Base-by-base conservation (phyloP, 225 moss, liverwort and hornwort species). In the Sphagnum contortum region DNA sequence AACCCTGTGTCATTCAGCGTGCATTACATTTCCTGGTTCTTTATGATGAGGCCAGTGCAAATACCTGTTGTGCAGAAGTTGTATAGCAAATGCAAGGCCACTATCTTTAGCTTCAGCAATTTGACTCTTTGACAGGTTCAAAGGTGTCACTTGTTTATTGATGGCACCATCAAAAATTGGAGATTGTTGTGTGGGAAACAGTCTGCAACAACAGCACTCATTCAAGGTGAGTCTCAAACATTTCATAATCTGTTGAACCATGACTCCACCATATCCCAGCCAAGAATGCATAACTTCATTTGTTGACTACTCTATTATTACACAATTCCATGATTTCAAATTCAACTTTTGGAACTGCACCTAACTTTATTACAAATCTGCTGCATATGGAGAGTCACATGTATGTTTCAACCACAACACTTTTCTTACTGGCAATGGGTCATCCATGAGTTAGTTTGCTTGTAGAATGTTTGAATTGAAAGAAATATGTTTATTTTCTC, bases 151-250 rank as follows among this genome's bases (percentile, higher is more conserved):
- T 70, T 85, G 75, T 29, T 71, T 72, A 64, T 70, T 73, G 45
- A 92, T 75, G 12, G 66, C 74, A 61, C 68, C 78, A 65, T 92
- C 89, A 64, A 92, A 89, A 47, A 73, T 76, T 4, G 87, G n/a
- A 12, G 92, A 90, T 65, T 92, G 92, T 53, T 89, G 81, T 69
- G 77, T 12, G 8, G 92, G 92, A 12, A 65, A 89, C 47, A 83
- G 52, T 59, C 92, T 92, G 81, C 74, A 67, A 64, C 44, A 13
- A 53, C 48, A n/a, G 49, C 6, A 50, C 9, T 5, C 29, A 46
- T 12, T 9, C 29, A 55, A 44, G 9, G 5, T 29, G 29, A 29
- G 29, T 29, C 29, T 29, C 29, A 29, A 29, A 29, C 29, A 29
- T 29, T 29, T 29, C 29, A 29, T 29, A 29, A 29, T 29, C 29